These are phyloP conservation scores for Metschnikowia cubensis DNA, from an alignment of 805 yeast genomes.

Conservation along the genomic window DNA sequence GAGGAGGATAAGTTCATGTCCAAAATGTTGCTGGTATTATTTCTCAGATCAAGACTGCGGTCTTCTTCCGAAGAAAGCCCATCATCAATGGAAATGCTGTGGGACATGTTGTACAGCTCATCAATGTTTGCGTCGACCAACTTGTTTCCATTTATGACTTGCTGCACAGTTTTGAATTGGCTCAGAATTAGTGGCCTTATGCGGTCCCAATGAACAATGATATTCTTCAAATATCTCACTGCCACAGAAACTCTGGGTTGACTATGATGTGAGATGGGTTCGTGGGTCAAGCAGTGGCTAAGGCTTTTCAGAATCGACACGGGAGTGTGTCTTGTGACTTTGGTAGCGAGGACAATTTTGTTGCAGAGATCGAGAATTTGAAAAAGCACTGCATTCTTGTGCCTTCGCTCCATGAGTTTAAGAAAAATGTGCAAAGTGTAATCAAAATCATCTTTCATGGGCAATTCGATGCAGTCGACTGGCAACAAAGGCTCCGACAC, in stretches of 20 bases:
- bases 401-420: slow-evolving; percentile 26
- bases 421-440: slow-evolving; percentile 39
- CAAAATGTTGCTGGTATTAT: not conserved
- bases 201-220: slow-evolving; percentile 48
- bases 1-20: not conserved
- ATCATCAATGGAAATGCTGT: slow-evolving; percentile 20
- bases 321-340: slow-evolving; percentile 21
- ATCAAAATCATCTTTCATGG: slow-evolving; percentile 47
- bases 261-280: slow-evolving; percentile 33
- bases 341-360: slow-evolving; percentile 33
- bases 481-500: slow-evolving; percentile 55
- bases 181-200: slow-evolving; percentile 19
- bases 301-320: slow-evolving; percentile 43
- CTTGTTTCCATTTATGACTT: slow-evolving; percentile 16
- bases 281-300: slow-evolving; percentile 55
- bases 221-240: slow-evolving; percentile 48
- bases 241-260: slow-evolving; percentile 50
- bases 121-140: slow-evolving; percentile 14
- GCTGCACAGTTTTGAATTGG: slow-evolving; percentile 15
- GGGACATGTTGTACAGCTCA: slow-evolving; percentile 31
- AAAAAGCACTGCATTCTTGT: slow-evolving; percentile 31
- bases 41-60: not conserved
- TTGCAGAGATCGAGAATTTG: slow-evolving; percentile 40
- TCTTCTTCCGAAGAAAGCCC: slow-evolving; percentile 13
- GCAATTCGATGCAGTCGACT: slow-evolving; percentile 44